Conservation (phyloP, 805 yeast species). For the Ogataea haglerorum region DNA sequence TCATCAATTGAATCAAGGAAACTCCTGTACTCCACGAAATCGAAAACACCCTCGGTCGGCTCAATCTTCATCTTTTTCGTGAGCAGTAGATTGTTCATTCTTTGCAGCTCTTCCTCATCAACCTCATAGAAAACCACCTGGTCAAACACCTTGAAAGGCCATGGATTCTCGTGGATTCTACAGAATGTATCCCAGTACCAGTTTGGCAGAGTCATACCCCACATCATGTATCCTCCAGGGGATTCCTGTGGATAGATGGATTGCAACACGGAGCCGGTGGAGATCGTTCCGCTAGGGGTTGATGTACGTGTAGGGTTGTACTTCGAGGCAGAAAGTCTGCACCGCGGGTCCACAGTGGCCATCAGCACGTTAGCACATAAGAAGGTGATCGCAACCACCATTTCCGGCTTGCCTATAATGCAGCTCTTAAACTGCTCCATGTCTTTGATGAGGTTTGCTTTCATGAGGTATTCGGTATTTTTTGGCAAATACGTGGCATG, state of each 20-base stretch:
- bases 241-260: slow-evolving; percentile 97
- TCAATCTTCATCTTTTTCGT: slow-evolving; percentile 30
- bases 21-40: slow-evolving; percentile 30
- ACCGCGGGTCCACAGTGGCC: slow-evolving; percentile 95
- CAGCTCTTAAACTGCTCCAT: slow-evolving; percentile 74
- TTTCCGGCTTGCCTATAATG: slow-evolving; percentile 84
- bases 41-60: slow-evolving; percentile 30
- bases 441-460: slow-evolving; percentile 77
- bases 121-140: slow-evolving; percentile 61
- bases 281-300: slow-evolving; percentile 96
- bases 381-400: slow-evolving; percentile 94
- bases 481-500: slow-evolving; percentile 97
- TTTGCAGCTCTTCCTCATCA: slow-evolving; percentile 26
- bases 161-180: slow-evolving; percentile 59
- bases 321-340: slow-evolving; percentile 84
- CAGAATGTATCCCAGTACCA: slow-evolving; percentile 85
- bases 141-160: slow-evolving; percentile 91
- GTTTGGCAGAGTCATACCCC: slow-evolving; percentile 94
- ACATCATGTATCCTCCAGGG: slow-evolving; percentile 97
- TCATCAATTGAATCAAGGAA: slow-evolving; percentile 29
- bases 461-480: slow-evolving; percentile 91
- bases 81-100: slow-evolving; percentile 29
- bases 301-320: slow-evolving; percentile 95
- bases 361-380: slow-evolving; percentile 98
- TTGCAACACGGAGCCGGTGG: slow-evolving; percentile 98